Conservation (phyloP, 2,329 filamentous ascomycete genomes). For the Xenoacremonium recifei region DNA sequence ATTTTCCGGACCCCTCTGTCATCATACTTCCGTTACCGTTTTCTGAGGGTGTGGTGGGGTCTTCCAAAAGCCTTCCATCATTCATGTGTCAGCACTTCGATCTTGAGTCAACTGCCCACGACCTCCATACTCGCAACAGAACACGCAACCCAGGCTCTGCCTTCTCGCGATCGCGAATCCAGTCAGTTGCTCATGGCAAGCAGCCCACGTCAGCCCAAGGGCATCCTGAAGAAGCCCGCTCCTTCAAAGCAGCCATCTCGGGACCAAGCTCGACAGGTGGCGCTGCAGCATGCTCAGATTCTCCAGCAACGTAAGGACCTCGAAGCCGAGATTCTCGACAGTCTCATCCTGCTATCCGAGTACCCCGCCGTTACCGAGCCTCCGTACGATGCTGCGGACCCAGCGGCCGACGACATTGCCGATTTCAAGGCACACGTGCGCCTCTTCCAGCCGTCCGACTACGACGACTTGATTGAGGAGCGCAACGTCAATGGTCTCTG, state of each 20-base stretch:
- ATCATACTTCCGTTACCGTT: no score
- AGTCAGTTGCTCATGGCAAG: constrained; percentile 25
- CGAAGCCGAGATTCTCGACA: constrained; percentile 70
- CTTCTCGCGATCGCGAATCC: no score
- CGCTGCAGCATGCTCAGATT: constrained; percentile 77
- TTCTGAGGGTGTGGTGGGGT: constrained; percentile 1
- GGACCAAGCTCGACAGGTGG: constrained; percentile 60
- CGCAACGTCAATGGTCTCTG: constrained; percentile 81
- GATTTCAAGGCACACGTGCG: constrained; percentile 66
- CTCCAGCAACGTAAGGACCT: constrained; percentile 81
- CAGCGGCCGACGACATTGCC: constrained; percentile 57
- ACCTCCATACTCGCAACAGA: no score
- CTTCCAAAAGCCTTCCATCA: background rate
- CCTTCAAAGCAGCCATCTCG: constrained; percentile 23
- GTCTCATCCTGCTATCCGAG: constrained; percentile 69
- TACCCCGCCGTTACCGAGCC: constrained; percentile 41
- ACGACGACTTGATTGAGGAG: constrained; percentile 85
- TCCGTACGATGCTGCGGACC: constrained; percentile 41
- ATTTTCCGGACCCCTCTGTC: no score
- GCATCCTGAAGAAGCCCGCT: constrained; percentile 59
- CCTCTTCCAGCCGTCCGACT: constrained; percentile 82
- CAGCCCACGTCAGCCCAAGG: constrained; percentile 40
- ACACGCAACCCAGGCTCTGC: no score
- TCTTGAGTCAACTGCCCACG: no score
- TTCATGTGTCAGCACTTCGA: background rate